Evolutionary conservation across 257 asterid species (phyloP), one percentile per base, ranked within the genome.

Genomic region (Fraxinus americana): DNA sequence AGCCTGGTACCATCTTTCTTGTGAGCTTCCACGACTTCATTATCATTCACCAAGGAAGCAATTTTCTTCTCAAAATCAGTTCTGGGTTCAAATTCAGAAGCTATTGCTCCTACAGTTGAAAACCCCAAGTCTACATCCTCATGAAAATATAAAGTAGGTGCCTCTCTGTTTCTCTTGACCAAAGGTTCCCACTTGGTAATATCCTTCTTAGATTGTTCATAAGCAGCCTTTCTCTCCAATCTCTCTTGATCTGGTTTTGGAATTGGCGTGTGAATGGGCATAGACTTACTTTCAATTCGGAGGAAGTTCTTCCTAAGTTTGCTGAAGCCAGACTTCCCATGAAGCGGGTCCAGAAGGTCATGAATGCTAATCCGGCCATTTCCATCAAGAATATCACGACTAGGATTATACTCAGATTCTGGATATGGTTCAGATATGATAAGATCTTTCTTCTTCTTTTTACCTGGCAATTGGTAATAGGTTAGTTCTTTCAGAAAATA

Each of bases 21-120:
- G n/a, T n/a, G n/a, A n/a, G n/a, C n/a, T n/a, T n/a, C n/a, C n/a
- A n/a, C n/a, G n/a, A n/a, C n/a, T n/a, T n/a, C n/a, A n/a, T n/a
- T n/a, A n/a, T n/a, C n/a, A n/a, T n/a, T n/a, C n/a, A n/a, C n/a
- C n/a, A n/a, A n/a, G n/a, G n/a, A n/a, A n/a, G n/a, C n/a, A n/a
- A n/a, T n/a, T n/a, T n/a, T n/a, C n/a, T n/a, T n/a, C n/a, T n/a
- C n/a, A 84, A 95, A 93, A 41, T 89, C 96, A 86, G 89, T 90
- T 80, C 97, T 88, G 21, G 99, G 99, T 84, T 87, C 87, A 86
- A 95, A 95, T 61, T 87, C 96, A 67, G 97, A 88, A 82, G 98
- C 97, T 83, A 95, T 93, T 75, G 93, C 94, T 75, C 97, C 96
- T 45, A 95, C 93, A 67, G 98, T 91, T 41, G 98, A 93, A 88